Conservation (phyloP, 371 early-diverging fungal species). For the Saksenaea vasiformis region DNA sequence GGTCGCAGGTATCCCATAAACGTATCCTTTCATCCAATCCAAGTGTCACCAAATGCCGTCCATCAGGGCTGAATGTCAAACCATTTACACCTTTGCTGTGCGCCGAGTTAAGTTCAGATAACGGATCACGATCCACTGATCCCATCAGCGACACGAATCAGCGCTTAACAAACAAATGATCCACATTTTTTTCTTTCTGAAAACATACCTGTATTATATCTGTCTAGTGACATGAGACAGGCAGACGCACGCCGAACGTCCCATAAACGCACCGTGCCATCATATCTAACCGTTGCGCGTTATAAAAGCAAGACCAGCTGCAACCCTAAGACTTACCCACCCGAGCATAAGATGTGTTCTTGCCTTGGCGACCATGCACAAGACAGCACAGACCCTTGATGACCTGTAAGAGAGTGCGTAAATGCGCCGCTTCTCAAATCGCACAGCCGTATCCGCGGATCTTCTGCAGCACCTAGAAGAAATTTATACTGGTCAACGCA, state of each 20-base stretch:
- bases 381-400: conserved; percentile 66
- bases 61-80: conserved; percentile 67
- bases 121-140: conserved; percentile 30
- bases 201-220: conserved; percentile 52
- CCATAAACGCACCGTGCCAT: conserved; percentile 75
- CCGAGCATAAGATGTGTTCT: conserved; percentile 79
- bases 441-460: conserved; percentile 75
- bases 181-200: background rate
- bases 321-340: conserved; percentile 55
- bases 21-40: conserved; percentile 78
- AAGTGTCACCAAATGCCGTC: conserved; percentile 60
- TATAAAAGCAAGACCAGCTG: background rate
- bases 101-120: conserved; percentile 55
- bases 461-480: conserved; percentile 58
- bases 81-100: conserved; percentile 77
- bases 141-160: background rate
- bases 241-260: conserved; percentile 77
- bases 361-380: conserved; percentile 83
- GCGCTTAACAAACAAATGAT: background rate
- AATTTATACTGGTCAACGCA: background rate
- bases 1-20: conserved; percentile 74
- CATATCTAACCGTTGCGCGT: conserved; percentile 37
- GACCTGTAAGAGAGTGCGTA: conserved; percentile 76
- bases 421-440: conserved; percentile 78
- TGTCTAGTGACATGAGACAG: conserved; percentile 61